Conservation (phyloP, 2,329 filamentous ascomycete genomes). For the Chrysoporthe deuterocubensis region DNA sequence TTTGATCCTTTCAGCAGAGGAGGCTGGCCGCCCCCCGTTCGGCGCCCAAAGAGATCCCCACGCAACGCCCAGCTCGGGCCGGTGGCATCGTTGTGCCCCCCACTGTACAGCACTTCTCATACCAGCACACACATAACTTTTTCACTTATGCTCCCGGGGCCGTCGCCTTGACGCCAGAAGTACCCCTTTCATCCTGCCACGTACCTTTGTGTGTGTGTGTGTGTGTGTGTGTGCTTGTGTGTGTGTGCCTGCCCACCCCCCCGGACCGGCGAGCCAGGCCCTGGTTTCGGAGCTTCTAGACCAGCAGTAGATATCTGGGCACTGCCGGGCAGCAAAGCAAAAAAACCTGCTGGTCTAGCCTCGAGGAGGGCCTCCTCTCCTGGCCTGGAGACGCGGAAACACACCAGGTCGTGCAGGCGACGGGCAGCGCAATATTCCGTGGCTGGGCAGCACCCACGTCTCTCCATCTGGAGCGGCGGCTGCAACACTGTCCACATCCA, state of each 20-base stretch:
- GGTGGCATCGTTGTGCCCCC: not conserved
- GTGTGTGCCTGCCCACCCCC: not conserved
- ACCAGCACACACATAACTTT: not conserved
- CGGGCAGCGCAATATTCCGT: conserved; percentile 13
- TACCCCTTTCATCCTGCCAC: not conserved
- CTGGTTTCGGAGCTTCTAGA: conserved; percentile 10
- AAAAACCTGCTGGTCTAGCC: not conserved
- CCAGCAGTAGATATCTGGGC: conserved; percentile 6
- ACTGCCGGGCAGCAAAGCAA: not conserved
- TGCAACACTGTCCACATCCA: conserved; percentile 23
- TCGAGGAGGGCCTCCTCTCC: not conserved
- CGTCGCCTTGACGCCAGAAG: not conserved
- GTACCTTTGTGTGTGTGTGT: not conserved
- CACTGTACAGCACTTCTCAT: not conserved
- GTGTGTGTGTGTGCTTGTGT: not conserved
- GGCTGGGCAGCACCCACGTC: conserved; percentile 10
- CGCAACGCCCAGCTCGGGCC: conserved; percentile 7
- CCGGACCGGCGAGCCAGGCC: conserved; percentile 2
- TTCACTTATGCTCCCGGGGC: not conserved
- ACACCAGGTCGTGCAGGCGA: not conserved
- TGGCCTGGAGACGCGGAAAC: conserved; percentile 3
- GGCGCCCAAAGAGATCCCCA: conserved; percentile 1
- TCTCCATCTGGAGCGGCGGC: not conserved
- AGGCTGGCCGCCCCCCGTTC: not conserved
- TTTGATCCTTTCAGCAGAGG: not conserved